These are phyloP conservation scores for Aphanomyces cochlioides DNA, from an alignment of 352 stramenopile species.

Conservation along the genomic window DNA sequence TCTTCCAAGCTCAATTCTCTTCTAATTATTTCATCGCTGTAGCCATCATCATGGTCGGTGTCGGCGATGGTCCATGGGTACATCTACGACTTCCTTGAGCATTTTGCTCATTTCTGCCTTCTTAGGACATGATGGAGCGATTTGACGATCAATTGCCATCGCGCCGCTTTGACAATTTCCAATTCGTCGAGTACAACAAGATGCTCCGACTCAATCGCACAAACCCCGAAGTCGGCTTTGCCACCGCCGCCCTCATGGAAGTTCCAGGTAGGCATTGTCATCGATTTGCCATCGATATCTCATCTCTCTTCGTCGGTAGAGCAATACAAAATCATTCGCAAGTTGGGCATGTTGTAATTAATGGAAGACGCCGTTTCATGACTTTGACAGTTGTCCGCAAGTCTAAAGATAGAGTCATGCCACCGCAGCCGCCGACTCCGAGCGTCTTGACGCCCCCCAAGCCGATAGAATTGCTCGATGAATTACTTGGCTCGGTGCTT, in stretches of 20 bases:
- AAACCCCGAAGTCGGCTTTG: constrained; percentile 62
- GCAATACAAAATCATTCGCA: constrained; percentile 28
- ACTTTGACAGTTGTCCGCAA: neutral
- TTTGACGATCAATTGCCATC: constrained; percentile 53
- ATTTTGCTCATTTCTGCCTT: neutral
- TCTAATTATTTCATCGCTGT: neutral
- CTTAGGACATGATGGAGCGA: constrained; percentile 47
- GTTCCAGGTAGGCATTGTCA: constrained; percentile 39
- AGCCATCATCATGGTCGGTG: constrained; percentile 74
- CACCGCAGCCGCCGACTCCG: neutral
- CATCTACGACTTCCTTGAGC: neutral
- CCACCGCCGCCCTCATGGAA: constrained; percentile 57
- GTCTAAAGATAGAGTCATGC: constrained; percentile 15
- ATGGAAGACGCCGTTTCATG: neutral
- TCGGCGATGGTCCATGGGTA: constrained; percentile 73
- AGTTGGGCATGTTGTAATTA: constrained; percentile 26
- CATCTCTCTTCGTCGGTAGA: constrained; percentile 6
- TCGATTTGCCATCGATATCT: neutral
- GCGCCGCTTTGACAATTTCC: constrained; percentile 69
- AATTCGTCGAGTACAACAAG: constrained; percentile 38
- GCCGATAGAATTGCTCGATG: constrained; percentile 41
- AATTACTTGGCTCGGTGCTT: constrained; percentile 62
- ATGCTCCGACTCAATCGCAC: constrained; percentile 45
- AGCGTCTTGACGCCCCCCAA: neutral
- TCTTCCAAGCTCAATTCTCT: neutral